phyloP scores from a whole-genome alignment of 1,139 yeast species.

The Diutina siamensis region DNA sequence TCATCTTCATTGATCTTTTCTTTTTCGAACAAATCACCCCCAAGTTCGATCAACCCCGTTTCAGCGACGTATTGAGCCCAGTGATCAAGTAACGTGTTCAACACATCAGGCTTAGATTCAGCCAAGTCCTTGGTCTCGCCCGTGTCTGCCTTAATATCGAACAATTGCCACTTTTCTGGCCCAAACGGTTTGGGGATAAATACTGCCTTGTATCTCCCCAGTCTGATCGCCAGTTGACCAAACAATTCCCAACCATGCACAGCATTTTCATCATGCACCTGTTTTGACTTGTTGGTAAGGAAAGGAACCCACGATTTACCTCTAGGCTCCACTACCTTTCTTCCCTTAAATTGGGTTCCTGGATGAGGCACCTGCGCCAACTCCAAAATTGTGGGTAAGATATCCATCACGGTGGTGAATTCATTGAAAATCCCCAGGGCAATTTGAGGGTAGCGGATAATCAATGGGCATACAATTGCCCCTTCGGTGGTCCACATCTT shows the following conservation, averaged over 20 bases:
- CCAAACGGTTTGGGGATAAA: slow-evolving; percentile 40
- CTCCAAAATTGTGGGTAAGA: slow-evolving; percentile 41
- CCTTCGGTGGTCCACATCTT: slow-evolving; percentile 25
- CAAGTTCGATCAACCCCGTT: slow-evolving; percentile 36
- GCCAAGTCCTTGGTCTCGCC: slow-evolving; percentile 38
- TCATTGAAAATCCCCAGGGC: slow-evolving; percentile 20
- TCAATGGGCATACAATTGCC: slow-evolving; percentile 43
- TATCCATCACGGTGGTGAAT: slow-evolving; percentile 49
- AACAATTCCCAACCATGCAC: slow-evolving; percentile 51
- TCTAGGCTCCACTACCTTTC: slow-evolving; percentile 26
- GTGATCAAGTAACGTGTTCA: slow-evolving; percentile 29
- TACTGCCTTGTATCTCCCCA: slow-evolving; percentile 38
- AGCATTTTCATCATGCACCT: slow-evolving; percentile 31
- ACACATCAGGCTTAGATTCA: slow-evolving; percentile 17
- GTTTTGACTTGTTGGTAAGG: slow-evolving; percentile 15
- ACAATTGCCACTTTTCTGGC: slow-evolving; percentile 39
- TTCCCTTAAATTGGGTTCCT: slow-evolving; percentile 23
- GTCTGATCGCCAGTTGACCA: slow-evolving; percentile 44
- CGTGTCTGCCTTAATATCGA: slow-evolving; percentile 29
- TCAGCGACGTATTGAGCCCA: slow-evolving; percentile 46
- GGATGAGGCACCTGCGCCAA: slow-evolving; percentile 36
- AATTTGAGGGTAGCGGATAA: slow-evolving; percentile 28
- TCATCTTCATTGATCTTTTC: slow-evolving; percentile 3
- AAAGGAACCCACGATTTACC: slow-evolving; percentile 32
- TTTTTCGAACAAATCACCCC: slow-evolving; percentile 7